Percentiles rank a stretch among this genome's conserved stretches.
phyloP scores from a whole-genome alignment of 2,329 filamentous ascomycete species.

The Dactylonectria macrodidyma region DNA sequence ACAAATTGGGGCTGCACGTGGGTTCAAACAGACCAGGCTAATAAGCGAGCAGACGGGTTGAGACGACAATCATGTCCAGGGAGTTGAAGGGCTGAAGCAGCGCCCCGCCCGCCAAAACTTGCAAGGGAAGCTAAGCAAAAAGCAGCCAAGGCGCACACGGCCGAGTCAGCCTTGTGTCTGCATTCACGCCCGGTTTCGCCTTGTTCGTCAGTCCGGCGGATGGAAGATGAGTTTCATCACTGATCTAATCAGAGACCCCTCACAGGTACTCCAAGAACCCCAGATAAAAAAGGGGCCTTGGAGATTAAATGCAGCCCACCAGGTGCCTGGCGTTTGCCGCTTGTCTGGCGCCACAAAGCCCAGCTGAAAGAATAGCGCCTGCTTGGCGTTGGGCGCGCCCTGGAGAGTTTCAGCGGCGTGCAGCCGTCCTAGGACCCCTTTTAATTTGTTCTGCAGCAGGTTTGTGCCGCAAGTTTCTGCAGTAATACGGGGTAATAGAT shows the following conservation, averaged over 20 bases:
- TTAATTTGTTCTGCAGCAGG: constrained; percentile 4
- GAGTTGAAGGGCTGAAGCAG: constrained; percentile 1
- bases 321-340: constrained; percentile 25
- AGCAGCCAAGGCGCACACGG: constrained; percentile 3
- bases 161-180: neutral
- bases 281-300: neutral
- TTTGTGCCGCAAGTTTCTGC: neutral
- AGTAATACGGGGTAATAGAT: neutral
- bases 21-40: constrained; percentile 8
- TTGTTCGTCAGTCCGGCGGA: constrained; percentile 16
- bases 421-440: constrained; percentile 10
- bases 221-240: too few relatives aligned
- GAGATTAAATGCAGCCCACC: constrained; percentile 34
- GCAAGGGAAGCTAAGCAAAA: neutral
- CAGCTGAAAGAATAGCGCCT: constrained; percentile 45
- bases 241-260: too few relatives aligned
- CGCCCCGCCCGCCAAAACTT: neutral
- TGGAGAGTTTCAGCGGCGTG: constrained; percentile 14
- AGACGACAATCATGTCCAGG: neutral
- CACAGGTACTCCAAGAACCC: too few relatives aligned
- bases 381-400: constrained; percentile 31
- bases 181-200: constrained; percentile 11
- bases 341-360: constrained; percentile 36
- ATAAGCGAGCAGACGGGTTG: constrained; percentile 19
- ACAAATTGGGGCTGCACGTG: neutral